Evolutionary conservation across 345 rosid species (phyloP), one percentile per base, ranked within the genome.

Genomic region (Gossypium anomalum): DNA sequence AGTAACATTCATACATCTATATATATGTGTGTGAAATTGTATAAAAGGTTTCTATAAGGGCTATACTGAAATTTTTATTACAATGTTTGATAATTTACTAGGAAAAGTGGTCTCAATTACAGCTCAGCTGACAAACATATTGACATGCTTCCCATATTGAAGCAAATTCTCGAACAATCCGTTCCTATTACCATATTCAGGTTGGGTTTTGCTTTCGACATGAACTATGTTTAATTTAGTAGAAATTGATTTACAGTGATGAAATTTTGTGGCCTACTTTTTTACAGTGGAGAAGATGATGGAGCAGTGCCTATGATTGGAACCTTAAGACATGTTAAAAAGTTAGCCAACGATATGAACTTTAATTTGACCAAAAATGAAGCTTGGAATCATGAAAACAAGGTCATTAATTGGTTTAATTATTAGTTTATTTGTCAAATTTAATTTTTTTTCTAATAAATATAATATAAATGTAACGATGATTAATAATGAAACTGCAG

Each of bases 231-330:
- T 34, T 34, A 34, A 34, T 34, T 4, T 34, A 34, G 41, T 34
- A 34, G 41, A 5, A 34, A 34, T 34, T 5, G 41, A 34, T 34
- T 34, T 34, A 34, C 41, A 34, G 41, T 34, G 41, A 7, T 0
- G 7, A 34, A 34, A 34, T 34, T 34, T 34, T 34, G 7, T 60
- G 9, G n/a, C 65, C 13, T 14, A 60, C 10, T 2, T 13, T 60
- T 27, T 58, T 14, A 51, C 38, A 69, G 72, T 25, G 72, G 59
- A 19, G 59, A 69, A 2, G 14, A 69, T 49, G 72, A 69, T 69
- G 72, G 22, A 8, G 2, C 3, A 13, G 41, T 69, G 3, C 59
- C 72, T 6, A 16, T 5, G 10, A 34, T 9, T 63, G 67, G 67
- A 38, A 63, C 67, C 67, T 38, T 63, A 63, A 63, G 41, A 3